Base-by-base conservation (phyloP, 768 basidiomycete genomes). In the Collybia mongolica region DNA sequence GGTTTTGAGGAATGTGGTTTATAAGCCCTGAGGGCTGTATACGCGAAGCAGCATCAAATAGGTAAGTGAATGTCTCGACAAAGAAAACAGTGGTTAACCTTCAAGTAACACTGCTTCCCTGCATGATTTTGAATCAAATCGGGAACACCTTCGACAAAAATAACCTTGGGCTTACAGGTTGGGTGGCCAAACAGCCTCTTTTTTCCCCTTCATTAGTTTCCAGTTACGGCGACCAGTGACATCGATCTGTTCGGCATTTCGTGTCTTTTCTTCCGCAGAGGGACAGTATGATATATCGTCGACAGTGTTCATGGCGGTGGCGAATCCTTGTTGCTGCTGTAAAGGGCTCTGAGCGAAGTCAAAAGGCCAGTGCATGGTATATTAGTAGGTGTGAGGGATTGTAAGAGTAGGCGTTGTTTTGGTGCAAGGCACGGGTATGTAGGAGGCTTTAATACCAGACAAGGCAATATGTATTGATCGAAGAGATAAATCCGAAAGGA, bases 141-240 rank as follows among this genome's bases (percentile, higher is more conserved):
- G 12, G 28, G 6, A 24, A 47, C n/a, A 29, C 14, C 11, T 6
- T 12, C 32, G 32, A 32, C 14, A 19, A 28, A 20, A 19, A 32
- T 18, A 51, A 17, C 24, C 11, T 29, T 26, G 20, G 20, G 53
- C 65, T 17, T 51, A 67, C 63, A 83, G 65, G 46, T 75, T 64
- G 9, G 81, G 80, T 39, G 82, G 79, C 81, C 81, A 83, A 18
- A 83, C 78, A n/a, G 79, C 74, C 54, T 82, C 81, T 23, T 60
- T 57, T 36, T 71, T 68, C 46, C 77, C 80, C 60, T 72, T 80
- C 28, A 81, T 61, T 9, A 73, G 80, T 55, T 80, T 79, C 78
- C 80, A 83, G 53, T 67, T 75, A 61, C 77, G 78, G 46, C 80
- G 72, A 43, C 71, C 71, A 24, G 66, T 73, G 42, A 74, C 72